Evolutionary conservation across 129 eudicot species (phyloP).

Genomic region (Lactuca sativa): DNA sequence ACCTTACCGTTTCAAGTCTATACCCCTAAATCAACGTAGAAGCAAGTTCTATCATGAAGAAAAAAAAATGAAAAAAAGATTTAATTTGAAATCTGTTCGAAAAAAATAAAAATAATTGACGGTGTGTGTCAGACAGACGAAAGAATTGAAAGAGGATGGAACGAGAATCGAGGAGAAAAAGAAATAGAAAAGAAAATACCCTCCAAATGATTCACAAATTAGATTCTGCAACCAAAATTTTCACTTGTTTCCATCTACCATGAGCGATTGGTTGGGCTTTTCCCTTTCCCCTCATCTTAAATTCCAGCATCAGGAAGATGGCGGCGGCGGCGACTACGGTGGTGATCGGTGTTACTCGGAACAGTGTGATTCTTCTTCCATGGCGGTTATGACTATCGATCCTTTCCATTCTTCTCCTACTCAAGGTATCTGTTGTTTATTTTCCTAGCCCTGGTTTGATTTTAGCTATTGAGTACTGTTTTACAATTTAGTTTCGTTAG

Average conservation of each 20-base stretch:
- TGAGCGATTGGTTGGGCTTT: slow-evolving; percentile 72
- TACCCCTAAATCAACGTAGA: neutral
- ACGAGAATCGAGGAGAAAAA: slow-evolving; percentile 25
- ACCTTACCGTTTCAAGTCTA: too few species aligned
- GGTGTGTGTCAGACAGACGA: slow-evolving; percentile 15
- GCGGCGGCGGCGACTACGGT: neutral
- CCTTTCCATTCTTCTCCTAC: slow-evolving; percentile 35
- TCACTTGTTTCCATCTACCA: slow-evolving; percentile 15
- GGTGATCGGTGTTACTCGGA: slow-evolving; percentile 2
- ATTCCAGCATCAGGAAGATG: neutral
- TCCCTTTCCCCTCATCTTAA: slow-evolving; percentile 47
- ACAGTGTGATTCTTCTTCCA: slow-evolving; percentile 14
- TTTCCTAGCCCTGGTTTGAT: neutral
- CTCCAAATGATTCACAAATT: neutral
- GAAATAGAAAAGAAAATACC: neutral
- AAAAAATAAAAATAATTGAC: slow-evolving; percentile 3
- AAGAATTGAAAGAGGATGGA: slow-evolving; percentile 26
- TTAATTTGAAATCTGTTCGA: neutral
- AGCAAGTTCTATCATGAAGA: neutral
- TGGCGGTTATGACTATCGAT: slow-evolving; percentile 37
- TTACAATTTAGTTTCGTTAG: neutral
- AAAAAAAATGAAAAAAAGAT: neutral
- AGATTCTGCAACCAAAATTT: neutral
- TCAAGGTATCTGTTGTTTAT: slow-evolving; percentile 17
- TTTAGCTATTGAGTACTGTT: neutral